Evolutionary conservation across 2,329 filamentous ascomycete species (phyloP).

Genomic region (Rugonectria rugulosa): DNA sequence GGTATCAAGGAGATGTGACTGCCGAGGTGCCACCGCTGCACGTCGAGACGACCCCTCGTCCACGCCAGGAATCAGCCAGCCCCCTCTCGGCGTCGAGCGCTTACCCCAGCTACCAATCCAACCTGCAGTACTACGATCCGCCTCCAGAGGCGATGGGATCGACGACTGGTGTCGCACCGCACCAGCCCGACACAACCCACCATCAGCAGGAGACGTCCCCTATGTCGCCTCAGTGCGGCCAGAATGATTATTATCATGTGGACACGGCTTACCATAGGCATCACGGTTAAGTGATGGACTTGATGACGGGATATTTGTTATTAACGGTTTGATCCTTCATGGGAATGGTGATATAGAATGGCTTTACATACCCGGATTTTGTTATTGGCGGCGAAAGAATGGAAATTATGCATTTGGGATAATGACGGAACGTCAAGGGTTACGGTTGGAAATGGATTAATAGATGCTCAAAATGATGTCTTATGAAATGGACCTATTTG

Average conservation of each 20-base stretch:
- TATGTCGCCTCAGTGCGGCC: background rate
- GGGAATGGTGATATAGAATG: too few relatives aligned
- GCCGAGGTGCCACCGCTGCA: background rate
- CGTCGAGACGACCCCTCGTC: background rate
- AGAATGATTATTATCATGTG: background rate
- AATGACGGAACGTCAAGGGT: background rate
- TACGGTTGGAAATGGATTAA: background rate
- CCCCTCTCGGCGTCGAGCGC: background rate
- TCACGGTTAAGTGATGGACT: background rate
- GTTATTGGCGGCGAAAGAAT: background rate
- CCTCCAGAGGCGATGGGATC: background rate
- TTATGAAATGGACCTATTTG: too few relatives aligned
- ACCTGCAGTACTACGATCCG: background rate
- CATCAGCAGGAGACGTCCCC: background rate
- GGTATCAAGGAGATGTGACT: conserved; percentile 20
- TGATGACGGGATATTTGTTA: background rate
- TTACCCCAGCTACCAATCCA: background rate
- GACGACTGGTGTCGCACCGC: background rate
- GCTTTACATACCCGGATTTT: background rate
- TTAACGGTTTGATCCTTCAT: background rate
- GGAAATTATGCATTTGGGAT: background rate
- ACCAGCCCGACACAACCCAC: background rate
- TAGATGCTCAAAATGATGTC: background rate
- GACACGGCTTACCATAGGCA: conserved; percentile 6
- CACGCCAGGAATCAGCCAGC: too few relatives aligned